Evolutionary conservation across 1,284 basidiomycete genomes (phyloP), one percentile per base, ranked within the genome.

Genomic region (Apiotrichum domesticum): DNA sequence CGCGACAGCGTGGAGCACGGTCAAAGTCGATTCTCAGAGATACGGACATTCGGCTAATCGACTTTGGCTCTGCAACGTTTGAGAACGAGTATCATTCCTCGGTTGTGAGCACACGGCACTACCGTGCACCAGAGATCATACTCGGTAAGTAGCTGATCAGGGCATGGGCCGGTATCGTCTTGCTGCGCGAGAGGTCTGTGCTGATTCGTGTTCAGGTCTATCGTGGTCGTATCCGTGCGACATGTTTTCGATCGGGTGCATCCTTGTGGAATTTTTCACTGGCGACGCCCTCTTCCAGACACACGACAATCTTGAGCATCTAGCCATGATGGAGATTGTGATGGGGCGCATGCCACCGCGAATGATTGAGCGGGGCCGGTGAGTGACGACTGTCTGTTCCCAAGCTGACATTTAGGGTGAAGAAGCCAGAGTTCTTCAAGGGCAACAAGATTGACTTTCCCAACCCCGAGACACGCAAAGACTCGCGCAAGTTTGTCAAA

Each of bases 321-420:
- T 99, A 6, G 96, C 96, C 45, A 99, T 98, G 96, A 99, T 99
- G 96, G 94, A 98, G 76, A 86, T 89, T 65, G 96, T 98, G 39
- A 95, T 98, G 85, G 96, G 95, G 59, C 88, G 87, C 77, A 94
- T 98, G 86, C 92, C 94, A 0, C 85, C 87, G 46, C 84, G 86
- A 4, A 92, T 95, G 73, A 65, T 77, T 2, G 72, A 78, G 21
- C 74, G 74, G 51, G 80, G 79, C 47, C 71, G 73, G 73, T 75
- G 56, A 63, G 73, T 66, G 32, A 21, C 21, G 21, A 21, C 21
- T 21, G 21, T 21, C 21, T 21, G 21, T 21, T 21, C 21, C 21
- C 21, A 21, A 21, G 21, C 21, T 21, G 21, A 21, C 21, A 21
- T 21, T 21, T 82, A 63, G 88, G 83, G 35, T 83, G 82, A 56